Evolutionary conservation across 495 filamentous ascomycete species (phyloP).

Genomic region (Penicillium samsonianum): DNA sequence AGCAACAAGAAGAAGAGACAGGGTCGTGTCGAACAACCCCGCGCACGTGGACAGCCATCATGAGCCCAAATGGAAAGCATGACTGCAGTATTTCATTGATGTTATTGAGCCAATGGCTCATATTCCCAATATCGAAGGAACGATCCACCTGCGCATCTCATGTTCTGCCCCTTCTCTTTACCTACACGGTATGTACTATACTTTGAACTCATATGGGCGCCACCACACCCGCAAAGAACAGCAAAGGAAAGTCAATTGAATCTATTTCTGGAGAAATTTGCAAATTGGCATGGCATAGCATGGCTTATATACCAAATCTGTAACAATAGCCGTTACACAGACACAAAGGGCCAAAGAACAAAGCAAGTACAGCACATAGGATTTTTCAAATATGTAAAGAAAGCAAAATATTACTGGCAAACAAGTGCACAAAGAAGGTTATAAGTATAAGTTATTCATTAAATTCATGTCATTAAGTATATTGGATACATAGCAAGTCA

Average conservation of each 20-base stretch:
- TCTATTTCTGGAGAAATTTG: not conserved
- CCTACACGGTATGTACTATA: too few relatives aligned
- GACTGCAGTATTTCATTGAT: too few relatives aligned
- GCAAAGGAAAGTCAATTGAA: not conserved
- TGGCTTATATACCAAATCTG: not conserved
- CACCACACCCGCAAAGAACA: too few relatives aligned
- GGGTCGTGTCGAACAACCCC: not conserved
- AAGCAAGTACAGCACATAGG: not conserved
- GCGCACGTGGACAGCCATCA: not conserved
- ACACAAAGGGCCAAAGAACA: not conserved
- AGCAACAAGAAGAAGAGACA: not conserved
- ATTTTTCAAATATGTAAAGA: not conserved
- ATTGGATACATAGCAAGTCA: slow-evolving; percentile 14
- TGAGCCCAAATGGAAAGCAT: too few relatives aligned
- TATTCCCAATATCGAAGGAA: not conserved
- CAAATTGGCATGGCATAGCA: not conserved
- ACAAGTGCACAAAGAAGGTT: not conserved
- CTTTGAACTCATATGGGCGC: too few relatives aligned
- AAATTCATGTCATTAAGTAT: slow-evolving; percentile 22
- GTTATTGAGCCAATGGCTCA: too few relatives aligned
- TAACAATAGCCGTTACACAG: not conserved
- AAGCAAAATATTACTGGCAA: not conserved
- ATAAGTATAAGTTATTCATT: slow-evolving; percentile 18
- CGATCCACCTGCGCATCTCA: not conserved
- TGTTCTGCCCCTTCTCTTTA: too few relatives aligned